Base-by-base conservation (phyloP, 805 yeast genomes). In the Kodamaea laetipori region DNA sequence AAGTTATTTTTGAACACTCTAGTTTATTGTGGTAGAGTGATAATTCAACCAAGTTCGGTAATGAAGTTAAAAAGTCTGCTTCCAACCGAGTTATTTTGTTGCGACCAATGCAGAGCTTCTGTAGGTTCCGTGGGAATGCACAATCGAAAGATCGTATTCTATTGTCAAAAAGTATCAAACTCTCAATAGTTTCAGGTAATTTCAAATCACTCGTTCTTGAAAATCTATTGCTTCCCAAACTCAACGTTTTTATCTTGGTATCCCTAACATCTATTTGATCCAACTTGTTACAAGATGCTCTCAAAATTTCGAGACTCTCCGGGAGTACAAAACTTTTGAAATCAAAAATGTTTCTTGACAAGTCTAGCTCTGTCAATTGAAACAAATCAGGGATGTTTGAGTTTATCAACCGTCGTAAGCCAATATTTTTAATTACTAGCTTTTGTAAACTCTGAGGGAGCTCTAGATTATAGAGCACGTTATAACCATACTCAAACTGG, bases 121-220 rank as follows among this genome's bases (percentile, higher is more conserved):
- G 34, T 6, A 30, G 9, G 19, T 30, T 13, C 6, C 15, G 19
- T 4, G 19, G 19, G 10, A 30, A 13, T n/a, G 10, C 15, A 13
- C 21, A 10, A 30, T 15, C 34, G 7, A 30, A 17, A 8, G 17
- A n/a, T 7, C 17, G 17, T 3, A 30, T 30, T 30, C 34, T 30
- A 30, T 30, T 30, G 19, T 30, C 17, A 13, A 30, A 30, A 15
- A 30, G 34, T 30, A 30, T 30, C 34, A 30, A 30, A 30, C 34
- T 30, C 18, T 30, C 34, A 30, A 30, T 17, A 4, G 34, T 4
- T 4, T 15, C 19, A 13, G 34, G 34, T n/a, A 30, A 15, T 15
- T 30, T 30, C 34, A 30, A 12, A 17, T 30, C 19, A 30, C 34
- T 30, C 11, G 11, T 30, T 12, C 15, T 30, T n/a, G 34, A 12